Base-by-base conservation (phyloP, 164 flowering plant genomes). In the Aristolochia contorta region DNA sequence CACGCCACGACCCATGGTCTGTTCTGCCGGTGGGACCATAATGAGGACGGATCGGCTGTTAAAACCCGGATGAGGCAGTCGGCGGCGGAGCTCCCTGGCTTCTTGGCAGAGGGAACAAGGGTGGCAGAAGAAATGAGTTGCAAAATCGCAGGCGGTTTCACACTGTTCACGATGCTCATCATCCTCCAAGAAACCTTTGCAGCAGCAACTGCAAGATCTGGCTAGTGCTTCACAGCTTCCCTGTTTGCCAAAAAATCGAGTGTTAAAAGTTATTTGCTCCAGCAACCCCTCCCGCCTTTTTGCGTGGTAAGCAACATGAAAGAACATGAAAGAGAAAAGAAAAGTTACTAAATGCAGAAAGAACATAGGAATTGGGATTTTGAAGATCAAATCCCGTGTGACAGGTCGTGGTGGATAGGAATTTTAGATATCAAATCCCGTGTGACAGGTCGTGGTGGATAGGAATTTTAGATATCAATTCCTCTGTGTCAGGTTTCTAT, bases 71-170 rank as follows among this genome's bases (percentile, higher is more conserved):
- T 92, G 98, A 58, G 93, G 91, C 60, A 89, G 50, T 74, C 95
- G 75, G 1, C 95, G 91, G 49, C 95, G 93, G 33, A 92, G 68
- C 74, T 92, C 96, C 47, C 98, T 84, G 16, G 86, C 96, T 77
- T 92, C 98, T 73, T 92, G 98, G 77, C 98, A 92, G 32, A 92
- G 89, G 32, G 98, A 80, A 59, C 93, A 87, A 0, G 71, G 20
- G 65, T 92, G 96, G 73, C 96, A 92, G 67, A 75, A 79, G 56
- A 85, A 65, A 63, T 92, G 96, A 32, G 93, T 87, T 10, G 80
- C 80, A 63, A 89, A 76, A 71, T 92, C 98, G 58, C 96, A 92
- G 1, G 84, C 74, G 12, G 88, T 21, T 58, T 92, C 98, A 16
- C 86, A 85, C 23, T 82, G 81, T 68, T 89, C 96, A 10, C 77